Percentiles rank a stretch among this genome's conserved stretches.
phyloP scores from a whole-genome alignment of 140 eudicot genomes.

The Flaveria floridana region DNA sequence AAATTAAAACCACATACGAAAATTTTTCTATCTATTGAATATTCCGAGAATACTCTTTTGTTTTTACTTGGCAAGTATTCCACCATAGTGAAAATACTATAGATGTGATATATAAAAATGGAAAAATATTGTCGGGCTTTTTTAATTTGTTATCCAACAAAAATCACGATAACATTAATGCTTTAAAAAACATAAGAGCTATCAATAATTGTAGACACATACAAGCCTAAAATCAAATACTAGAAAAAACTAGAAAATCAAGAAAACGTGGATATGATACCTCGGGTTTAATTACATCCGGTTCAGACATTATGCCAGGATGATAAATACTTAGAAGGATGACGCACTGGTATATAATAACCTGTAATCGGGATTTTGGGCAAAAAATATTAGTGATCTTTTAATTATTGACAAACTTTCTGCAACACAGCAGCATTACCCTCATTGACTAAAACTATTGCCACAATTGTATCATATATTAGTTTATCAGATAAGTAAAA shows the following conservation, averaged over 20 bases:
- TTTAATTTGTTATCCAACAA: background rate
- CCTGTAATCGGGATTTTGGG: constrained; percentile 36
- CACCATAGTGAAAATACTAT: background rate
- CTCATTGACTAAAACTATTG: background rate
- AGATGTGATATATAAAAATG: background rate
- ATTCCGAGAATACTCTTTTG: constrained; percentile 7
- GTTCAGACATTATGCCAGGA: constrained; percentile 47
- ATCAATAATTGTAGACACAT: constrained; percentile 8
- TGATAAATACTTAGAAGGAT: constrained; percentile 9
- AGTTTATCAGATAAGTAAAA: constrained; percentile 9
- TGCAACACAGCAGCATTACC: background rate
- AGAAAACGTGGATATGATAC: constrained; percentile 30
- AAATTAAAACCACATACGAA: background rate
- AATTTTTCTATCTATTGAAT: background rate
- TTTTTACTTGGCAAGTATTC: constrained; percentile 12
- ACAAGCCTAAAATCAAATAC: constrained; percentile 17
- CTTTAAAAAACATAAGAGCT: background rate
- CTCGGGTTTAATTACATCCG: constrained; percentile 48
- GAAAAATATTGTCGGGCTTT: constrained; percentile 4
- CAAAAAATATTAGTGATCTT: background rate
- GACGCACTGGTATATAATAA: constrained; percentile 18
- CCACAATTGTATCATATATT: background rate
- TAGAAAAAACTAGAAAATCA: background rate
- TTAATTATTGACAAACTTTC: constrained; percentile 11
- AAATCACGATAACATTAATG: constrained; percentile 6